A percentile compares a stretch with the other conserved stretches of the same genome.
These are phyloP conservation scores for Leccinellum albellum DNA, from an alignment of 768 basidiomycete genomes.

Conservation along the genomic window DNA sequence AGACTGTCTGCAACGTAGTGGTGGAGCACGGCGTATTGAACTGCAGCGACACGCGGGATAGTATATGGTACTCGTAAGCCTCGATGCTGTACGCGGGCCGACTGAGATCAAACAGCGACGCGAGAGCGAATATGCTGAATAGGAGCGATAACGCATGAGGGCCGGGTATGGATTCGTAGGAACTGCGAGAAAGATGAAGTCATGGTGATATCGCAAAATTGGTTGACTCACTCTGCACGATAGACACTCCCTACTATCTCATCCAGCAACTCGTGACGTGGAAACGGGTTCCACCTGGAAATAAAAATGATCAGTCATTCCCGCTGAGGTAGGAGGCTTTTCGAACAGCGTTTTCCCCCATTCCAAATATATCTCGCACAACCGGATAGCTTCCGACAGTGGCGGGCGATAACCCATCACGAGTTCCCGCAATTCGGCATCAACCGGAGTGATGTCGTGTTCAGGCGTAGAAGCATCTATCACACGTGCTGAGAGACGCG, in stretches of 20 bases:
- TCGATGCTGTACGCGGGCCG: conserved; percentile 46
- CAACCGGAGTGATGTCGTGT: conserved; percentile 26
- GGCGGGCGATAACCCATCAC: conserved; percentile 51
- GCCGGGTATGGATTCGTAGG: conserved; percentile 36
- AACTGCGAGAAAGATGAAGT: conserved; percentile 27
- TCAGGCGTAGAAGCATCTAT: conserved; percentile 37
- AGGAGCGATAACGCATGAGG: conserved; percentile 60
- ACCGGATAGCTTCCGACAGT: conserved; percentile 52
- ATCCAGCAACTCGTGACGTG: conserved; percentile 53
- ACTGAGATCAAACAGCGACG: conserved; percentile 54
- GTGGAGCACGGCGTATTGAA: conserved; percentile 43
- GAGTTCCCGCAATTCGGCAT: conserved; percentile 38
- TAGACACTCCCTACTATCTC: conserved; percentile 55
- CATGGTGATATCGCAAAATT: neutral
- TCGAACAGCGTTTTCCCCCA: conserved; percentile 57
- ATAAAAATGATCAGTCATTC: neutral
- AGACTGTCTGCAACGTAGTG: conserved; percentile 54
- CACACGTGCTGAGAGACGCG: conserved; percentile 40
- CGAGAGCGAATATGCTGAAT: conserved; percentile 65
- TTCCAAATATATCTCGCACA: conserved; percentile 65
- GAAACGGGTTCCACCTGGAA: conserved; percentile 51
- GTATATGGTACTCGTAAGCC: conserved; percentile 59
- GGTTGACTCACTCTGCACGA: conserved; percentile 42
- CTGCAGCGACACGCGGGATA: conserved; percentile 51
- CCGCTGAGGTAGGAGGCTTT: neutral